Conservation (phyloP, 1,284 basidiomycete species). For the Trametes sp. region DNA sequence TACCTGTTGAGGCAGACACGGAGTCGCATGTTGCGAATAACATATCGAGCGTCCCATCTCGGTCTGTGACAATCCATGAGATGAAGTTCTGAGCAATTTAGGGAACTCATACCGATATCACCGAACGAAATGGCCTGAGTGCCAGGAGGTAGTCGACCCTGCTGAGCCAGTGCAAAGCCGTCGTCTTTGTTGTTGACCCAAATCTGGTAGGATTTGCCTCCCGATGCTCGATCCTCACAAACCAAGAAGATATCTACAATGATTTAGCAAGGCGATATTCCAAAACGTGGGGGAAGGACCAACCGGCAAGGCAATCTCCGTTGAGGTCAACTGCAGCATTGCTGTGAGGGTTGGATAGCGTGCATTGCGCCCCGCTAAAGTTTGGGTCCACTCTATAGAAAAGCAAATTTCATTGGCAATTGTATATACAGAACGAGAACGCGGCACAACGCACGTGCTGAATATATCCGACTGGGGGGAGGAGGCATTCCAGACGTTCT, state of each 20-base stretch:
- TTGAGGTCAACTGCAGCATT: slow-evolving; percentile 96
- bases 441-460: slow-evolving; percentile 56
- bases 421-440: slow-evolving; percentile 12
- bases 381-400: slow-evolving; percentile 59
- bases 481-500: slow-evolving; percentile 77
- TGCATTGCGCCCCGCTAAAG: slow-evolving; percentile 73
- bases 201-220: slow-evolving; percentile 80
- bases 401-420: neutral
- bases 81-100: no score
- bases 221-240: slow-evolving; percentile 68
- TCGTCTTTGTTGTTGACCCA: slow-evolving; percentile 87
- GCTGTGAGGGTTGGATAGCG: slow-evolving; percentile 87
- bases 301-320: slow-evolving; percentile 94
- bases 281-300: slow-evolving; percentile 22
- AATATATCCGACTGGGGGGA: slow-evolving; percentile 60
- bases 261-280: slow-evolving; percentile 5
- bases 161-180: slow-evolving; percentile 77
- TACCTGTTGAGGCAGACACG: slow-evolving; percentile 69
- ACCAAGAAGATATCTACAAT: slow-evolving; percentile 86
- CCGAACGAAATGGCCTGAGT: slow-evolving; percentile 88
- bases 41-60: slow-evolving; percentile 97
- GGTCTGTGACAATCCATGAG: slow-evolving; percentile 70
- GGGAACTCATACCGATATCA: slow-evolving; percentile 90
- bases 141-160: slow-evolving; percentile 78
- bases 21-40: slow-evolving; percentile 87